phyloP scores from a whole-genome alignment of 108 stramenopile genomes.

The Nitzschia palea region DNA sequence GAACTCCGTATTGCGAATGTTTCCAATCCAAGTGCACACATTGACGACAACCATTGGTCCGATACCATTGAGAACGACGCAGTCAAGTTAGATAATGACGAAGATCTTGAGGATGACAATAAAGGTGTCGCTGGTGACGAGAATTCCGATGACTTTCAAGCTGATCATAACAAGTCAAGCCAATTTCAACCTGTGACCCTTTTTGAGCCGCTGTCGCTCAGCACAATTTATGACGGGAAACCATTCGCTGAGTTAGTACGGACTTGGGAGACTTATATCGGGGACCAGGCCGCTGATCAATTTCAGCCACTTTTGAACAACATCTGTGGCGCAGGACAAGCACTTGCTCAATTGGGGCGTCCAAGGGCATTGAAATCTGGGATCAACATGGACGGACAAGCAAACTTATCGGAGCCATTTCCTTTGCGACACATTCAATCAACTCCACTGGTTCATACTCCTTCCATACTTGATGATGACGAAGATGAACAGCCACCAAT shows the following conservation, averaged over 20 bases:
- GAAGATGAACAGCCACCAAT: slow-evolving; percentile 35
- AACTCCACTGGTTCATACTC: slow-evolving; percentile 26
- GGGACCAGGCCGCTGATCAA: slow-evolving; percentile 19
- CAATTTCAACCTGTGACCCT: not conserved
- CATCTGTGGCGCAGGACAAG: slow-evolving; percentile 21
- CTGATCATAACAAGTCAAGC: not conserved
- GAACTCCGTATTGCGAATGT: too few species aligned
- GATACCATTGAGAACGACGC: too few species aligned
- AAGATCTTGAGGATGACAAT: too few species aligned
- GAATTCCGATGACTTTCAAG: too few species aligned
- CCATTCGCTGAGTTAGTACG: slow-evolving; percentile 10
- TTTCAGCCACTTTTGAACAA: slow-evolving; percentile 16
- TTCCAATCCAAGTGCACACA: too few species aligned
- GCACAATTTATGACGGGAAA: slow-evolving; percentile 12
- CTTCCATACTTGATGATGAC: slow-evolving; percentile 22
- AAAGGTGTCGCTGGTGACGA: not conserved
- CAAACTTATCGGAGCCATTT: slow-evolving; percentile 25
- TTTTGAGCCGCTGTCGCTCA: slow-evolving; percentile 5
- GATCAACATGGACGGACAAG: not conserved
- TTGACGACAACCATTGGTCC: too few species aligned
- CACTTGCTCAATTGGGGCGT: slow-evolving; percentile 13
- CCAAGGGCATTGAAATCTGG: not conserved
- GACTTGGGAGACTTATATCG: slow-evolving; percentile 24
- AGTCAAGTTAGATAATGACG: too few species aligned
- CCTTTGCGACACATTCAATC: slow-evolving; percentile 35